Evolutionary conservation across 208 protist species (phyloP), one percentile per base, ranked within the genome.

Genomic region (Histomonas meleagridis): DNA sequence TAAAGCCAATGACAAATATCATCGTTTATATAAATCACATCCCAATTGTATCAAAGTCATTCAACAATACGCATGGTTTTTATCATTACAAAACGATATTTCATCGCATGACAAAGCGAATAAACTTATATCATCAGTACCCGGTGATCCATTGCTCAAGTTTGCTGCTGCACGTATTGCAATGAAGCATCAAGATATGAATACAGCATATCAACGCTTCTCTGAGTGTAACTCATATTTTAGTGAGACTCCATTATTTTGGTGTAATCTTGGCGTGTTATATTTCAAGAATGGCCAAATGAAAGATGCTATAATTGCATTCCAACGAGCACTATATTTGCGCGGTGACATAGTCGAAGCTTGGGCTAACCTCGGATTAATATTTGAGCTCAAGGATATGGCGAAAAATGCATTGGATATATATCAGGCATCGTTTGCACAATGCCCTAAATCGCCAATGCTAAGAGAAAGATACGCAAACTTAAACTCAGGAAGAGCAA

Each of bases 231-330:
- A 57, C 38, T 35, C 40, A 14, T 43, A 86, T 28, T 86, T 40
- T 40, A 51, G 76, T 55, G 76, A 86, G 7, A 57, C 76, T 2
- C 46, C 76, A 53, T 43, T 86, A 32, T 86, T 86, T 49, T 86
- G 76, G 76, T 86, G 76, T n/a, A 26, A 46, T 38, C 46, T 86
- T 38, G 76, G 76, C 18, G 76, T 86, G 2, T 46, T 86, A 18
- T 86, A 86, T 35, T 86, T 86, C 76, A 86, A 55, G 35, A 86
- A 86, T 55, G 76, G 55, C 5, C 76, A 86, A 28, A 86, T 51
- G 46, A 40, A 86, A 35, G 76, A 86, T 16, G 76, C 76, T 38
- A 23, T 86, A 26, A 55, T 86, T 46, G 76, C 76, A 0, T 86
- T 86, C 26, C 76, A 86, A 28, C 43, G 76, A 55, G 76, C 76